Evolutionary conservation across 1,284 basidiomycete genomes (phyloP).

Genomic region (Rhizoctonia solani): DNA sequence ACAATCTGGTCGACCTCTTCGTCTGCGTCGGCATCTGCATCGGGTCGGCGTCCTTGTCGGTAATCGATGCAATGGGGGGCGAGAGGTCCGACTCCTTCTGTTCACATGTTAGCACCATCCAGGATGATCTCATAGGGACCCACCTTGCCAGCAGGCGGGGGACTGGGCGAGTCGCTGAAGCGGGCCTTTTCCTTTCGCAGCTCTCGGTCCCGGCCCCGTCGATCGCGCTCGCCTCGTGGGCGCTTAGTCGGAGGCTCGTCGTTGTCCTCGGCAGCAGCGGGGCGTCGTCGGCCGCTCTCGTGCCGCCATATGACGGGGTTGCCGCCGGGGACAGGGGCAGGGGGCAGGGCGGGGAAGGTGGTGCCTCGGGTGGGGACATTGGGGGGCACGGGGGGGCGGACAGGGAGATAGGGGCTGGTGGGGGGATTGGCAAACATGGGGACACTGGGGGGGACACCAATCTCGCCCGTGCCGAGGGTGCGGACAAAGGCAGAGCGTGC

Average conservation of each 20-base stretch:
- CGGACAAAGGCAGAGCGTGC: conserved; percentile 20
- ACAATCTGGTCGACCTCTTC: conserved; percentile 66
- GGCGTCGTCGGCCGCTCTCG: conserved; percentile 25
- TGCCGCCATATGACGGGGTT: conserved; percentile 19
- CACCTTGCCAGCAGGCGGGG: conserved; percentile 29
- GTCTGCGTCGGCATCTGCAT: conserved; percentile 51
- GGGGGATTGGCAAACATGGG: conserved; percentile 16
- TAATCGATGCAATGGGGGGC: conserved; percentile 41
- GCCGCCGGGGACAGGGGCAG: conserved; percentile 18
- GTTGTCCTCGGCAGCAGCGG: conserved; percentile 12
- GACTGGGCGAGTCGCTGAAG: conserved; percentile 21
- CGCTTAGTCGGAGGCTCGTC: conserved; percentile 20
- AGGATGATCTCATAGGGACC: neutral
- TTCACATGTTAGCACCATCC: neutral
- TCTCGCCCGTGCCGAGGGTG: conserved; percentile 20
- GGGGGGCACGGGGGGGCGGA: conserved; percentile 17
- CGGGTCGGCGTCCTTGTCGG: conserved; percentile 54
- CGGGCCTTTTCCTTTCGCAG: conserved; percentile 22
- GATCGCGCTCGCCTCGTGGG: neutral
- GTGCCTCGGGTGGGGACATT: conserved; percentile 18
- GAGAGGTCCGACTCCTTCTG: conserved; percentile 4
- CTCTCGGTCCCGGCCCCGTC: conserved; percentile 26
- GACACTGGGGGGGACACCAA: conserved; percentile 21
- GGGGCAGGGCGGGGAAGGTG: conserved; percentile 11
- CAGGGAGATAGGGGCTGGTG: conserved; percentile 14